Conservation (phyloP, 805 yeast genomes). For the Candida boleticola region DNA sequence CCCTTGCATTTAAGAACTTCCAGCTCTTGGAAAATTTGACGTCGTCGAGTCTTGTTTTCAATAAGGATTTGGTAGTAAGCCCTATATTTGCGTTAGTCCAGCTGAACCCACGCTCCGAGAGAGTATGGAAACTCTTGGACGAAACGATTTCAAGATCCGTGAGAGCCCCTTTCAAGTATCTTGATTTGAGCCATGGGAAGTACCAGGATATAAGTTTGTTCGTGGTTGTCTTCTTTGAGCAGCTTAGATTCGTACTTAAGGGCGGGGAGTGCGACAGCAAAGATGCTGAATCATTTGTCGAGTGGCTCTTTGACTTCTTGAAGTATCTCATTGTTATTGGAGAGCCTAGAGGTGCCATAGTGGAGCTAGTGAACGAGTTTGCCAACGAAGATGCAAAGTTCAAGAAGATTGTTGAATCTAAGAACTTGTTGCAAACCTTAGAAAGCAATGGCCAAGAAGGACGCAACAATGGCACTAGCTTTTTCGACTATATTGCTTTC, state of each 20-base stretch:
- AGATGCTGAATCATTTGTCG: slow-evolving; percentile 4
- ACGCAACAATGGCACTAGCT: neutral
- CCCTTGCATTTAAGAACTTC: slow-evolving; percentile 40
- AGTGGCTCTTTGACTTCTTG: slow-evolving; percentile 52
- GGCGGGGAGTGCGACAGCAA: slow-evolving; percentile 19
- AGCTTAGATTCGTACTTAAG: slow-evolving; percentile 54
- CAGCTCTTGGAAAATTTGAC: slow-evolving; percentile 49
- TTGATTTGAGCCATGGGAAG: slow-evolving; percentile 49
- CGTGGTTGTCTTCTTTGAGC: slow-evolving; percentile 53
- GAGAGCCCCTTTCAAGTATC: slow-evolving; percentile 78
- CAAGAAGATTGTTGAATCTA: slow-evolving; percentile 4
- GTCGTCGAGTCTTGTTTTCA: slow-evolving; percentile 54
- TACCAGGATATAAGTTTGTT: slow-evolving; percentile 32
- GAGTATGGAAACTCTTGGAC: slow-evolving; percentile 66
- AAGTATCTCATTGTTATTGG: slow-evolving; percentile 54
- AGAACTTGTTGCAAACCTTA: slow-evolving; percentile 7
- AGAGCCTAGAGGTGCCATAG: slow-evolving; percentile 45
- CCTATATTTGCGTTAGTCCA: slow-evolving; percentile 57
- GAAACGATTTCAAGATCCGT: slow-evolving; percentile 71
- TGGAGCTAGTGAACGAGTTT: slow-evolving; percentile 1
- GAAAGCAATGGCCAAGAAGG: slow-evolving; percentile 3
- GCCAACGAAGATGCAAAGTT: slow-evolving; percentile 3
- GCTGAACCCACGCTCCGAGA: slow-evolving; percentile 34
- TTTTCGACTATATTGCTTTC: slow-evolving; percentile 11
- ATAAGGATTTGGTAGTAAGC: slow-evolving; percentile 44